Base-by-base conservation (phyloP, 257 asterid genomes). In the Solanum sitiens region DNA sequence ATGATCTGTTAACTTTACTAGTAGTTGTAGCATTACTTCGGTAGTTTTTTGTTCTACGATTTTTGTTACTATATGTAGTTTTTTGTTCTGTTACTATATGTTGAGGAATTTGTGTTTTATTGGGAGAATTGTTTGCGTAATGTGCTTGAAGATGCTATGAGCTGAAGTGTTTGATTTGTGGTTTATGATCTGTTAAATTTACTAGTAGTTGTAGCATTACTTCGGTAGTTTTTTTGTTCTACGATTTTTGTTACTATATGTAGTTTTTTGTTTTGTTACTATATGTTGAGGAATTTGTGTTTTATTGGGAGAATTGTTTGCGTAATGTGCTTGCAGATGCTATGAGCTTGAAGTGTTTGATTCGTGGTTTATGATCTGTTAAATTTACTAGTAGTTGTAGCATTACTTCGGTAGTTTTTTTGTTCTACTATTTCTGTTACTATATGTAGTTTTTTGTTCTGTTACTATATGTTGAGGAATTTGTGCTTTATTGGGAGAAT, bases 301-400 rank as follows among this genome's bases (percentile, higher is more conserved):
- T 67, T 67, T 67, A 4, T 25, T 70, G 2, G 11, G 72, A 65
- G 33, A 65, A n/a, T 65, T 65, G 33, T 65, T 65, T 11, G 25
- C 3, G 21, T 70, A 14, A 70, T 30, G 8, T 68, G 84, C 18
- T n/a, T 68, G 72, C 84, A 75, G 86, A 47, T 53, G 59, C 23
- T 63, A 56, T 83, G 30, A 42, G 6, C 65, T 32, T 39, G 56
- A 91, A 91, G 92, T 91, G 40, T 68, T 18, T 25, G 50, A 67
- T 13, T n/a, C 11, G 37, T 27, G 7, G 20, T 87, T 32, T 40
- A 42, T 14, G 33, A 14, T 18, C 72, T 25, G 32, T 45, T 35
- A 33, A n/a, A 10, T 86, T 50, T 80, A 23, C 68, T 20, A 59
- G 27, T 59, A 59, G 11, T 8, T 59, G 68, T 59, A 59, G 27